Evolutionary conservation across 345 rosid species (phyloP).

Genomic region (Erucastrum elatum): DNA sequence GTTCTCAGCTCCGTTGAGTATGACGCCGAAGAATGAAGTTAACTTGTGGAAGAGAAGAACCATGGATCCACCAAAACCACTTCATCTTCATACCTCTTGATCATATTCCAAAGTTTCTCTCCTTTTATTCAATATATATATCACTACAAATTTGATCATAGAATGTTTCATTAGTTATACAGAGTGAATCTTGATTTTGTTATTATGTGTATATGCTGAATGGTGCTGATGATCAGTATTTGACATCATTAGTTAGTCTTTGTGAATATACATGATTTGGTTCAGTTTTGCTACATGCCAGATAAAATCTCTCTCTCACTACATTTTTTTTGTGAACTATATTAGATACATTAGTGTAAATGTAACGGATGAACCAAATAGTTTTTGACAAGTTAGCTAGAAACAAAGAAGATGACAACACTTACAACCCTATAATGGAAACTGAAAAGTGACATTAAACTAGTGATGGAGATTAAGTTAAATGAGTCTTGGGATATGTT

Average conservation of each 20-base stretch:
- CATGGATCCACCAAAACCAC: conserved; percentile 72
- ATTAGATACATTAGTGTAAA: not conserved
- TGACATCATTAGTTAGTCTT: not conserved
- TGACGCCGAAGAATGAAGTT: conserved; percentile 67
- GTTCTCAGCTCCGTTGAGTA: conserved; percentile 69
- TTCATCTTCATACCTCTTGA: conserved; percentile 46
- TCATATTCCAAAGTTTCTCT: not conserved
- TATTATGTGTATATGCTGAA: conserved; percentile 5
- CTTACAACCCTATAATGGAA: not conserved
- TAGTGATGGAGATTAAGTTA: not conserved
- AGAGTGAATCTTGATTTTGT: conserved; percentile 8
- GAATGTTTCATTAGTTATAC: not conserved
- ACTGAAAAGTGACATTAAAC: not conserved
- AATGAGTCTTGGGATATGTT: not conserved
- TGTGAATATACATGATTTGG: conserved; percentile 19
- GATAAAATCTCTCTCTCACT: not conserved
- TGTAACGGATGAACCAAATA: not conserved
- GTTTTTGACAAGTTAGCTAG: not conserved
- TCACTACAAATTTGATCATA: not conserved
- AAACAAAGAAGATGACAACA: not conserved
- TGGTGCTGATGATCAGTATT: not conserved
- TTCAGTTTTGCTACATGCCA: not conserved
- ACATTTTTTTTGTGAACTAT: not conserved
- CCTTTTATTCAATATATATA: not conserved
- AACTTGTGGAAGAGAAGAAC: conserved; percentile 93